These are phyloP conservation scores for Fulvia fulva DNA, from an alignment of 2,329 filamentous ascomycete species.

Conservation along the genomic window DNA sequence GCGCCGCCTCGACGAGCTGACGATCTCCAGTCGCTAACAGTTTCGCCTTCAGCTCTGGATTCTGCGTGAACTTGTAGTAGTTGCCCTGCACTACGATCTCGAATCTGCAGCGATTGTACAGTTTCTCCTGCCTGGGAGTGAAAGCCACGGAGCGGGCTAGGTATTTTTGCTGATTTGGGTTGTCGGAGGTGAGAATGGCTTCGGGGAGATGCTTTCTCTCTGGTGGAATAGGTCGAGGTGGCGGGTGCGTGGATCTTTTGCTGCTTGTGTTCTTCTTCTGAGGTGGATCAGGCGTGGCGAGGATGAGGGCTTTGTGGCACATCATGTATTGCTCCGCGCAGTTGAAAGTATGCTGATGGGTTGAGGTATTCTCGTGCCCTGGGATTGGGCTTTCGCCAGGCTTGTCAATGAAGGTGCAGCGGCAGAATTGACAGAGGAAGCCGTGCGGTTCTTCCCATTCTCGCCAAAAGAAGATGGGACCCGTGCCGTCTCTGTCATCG, in stretches of 20 bases:
- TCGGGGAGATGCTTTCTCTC: not conserved
- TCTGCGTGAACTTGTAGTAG: conserved; percentile 54
- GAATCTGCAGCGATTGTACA: not conserved
- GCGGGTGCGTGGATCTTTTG: not conserved
- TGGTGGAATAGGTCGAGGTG: not conserved
- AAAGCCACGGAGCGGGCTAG: not conserved
- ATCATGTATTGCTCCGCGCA: conserved; percentile 48
- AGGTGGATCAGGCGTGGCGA: conserved; percentile 35
- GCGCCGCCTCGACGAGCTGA: conserved; percentile 54
- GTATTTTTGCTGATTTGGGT: not conserved
- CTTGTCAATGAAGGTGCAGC: conserved; percentile 43
- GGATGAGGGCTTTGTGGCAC: conserved; percentile 46
- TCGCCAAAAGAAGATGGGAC: conserved; percentile 36
- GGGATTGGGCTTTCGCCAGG: not conserved
- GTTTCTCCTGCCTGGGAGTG: conserved; percentile 40
- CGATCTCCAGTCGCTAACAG: conserved; percentile 44
- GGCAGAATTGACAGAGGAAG: conserved; percentile 61
- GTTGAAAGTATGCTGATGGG: conserved; percentile 29
- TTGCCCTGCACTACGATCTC: conserved; percentile 55
- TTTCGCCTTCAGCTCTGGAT: conserved; percentile 38
- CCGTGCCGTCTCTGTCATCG: not conserved
- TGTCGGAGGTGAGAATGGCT: not conserved
- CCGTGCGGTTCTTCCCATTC: conserved; percentile 45
- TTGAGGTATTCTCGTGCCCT: conserved; percentile 12
- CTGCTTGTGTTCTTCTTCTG: not conserved